Conservation (phyloP, 805 yeast species). For the Priceomyces fermenticarens region DNA sequence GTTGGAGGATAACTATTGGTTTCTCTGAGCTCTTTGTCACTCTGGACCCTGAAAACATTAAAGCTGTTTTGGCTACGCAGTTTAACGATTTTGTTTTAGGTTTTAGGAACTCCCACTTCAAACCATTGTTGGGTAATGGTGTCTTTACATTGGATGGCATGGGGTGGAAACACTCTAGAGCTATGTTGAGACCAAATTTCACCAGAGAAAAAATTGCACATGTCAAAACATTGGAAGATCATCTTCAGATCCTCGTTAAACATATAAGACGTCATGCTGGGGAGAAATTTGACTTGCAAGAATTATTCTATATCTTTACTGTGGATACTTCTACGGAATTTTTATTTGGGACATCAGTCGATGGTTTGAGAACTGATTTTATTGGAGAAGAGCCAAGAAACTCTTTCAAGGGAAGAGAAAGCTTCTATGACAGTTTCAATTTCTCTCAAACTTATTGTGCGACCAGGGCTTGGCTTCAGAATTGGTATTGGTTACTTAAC, state of each 20-base stretch:
- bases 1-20: constrained; percentile 4
- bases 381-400: constrained; percentile 12
- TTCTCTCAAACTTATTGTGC: constrained; percentile 29
- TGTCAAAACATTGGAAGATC: constrained; percentile 38
- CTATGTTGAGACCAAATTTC: constrained; percentile 44
- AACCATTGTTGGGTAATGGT: constrained; percentile 41
- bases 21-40: constrained; percentile 7
- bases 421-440: constrained; percentile 35
- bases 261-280: constrained; percentile 29
- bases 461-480: constrained; percentile 21
- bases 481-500: constrained; percentile 24
- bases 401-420: constrained; percentile 27
- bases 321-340: constrained; percentile 41
- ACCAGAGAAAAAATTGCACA: constrained; percentile 43
- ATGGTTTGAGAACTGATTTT: constrained; percentile 26
- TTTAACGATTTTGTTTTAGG: constrained; percentile 41
- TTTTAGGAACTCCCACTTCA: constrained; percentile 33
- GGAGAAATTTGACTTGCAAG: constrained; percentile 33
- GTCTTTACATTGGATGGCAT: constrained; percentile 41
- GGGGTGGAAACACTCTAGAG: constrained; percentile 43
- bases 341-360: constrained; percentile 39
- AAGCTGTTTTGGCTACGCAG: constrained; percentile 42
- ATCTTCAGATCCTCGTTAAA: constrained; percentile 30
- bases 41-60: constrained; percentile 34
- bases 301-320: constrained; percentile 36